Conservation (phyloP, 1,284 basidiomycete genomes). For the Trametes hirsuta region DNA sequence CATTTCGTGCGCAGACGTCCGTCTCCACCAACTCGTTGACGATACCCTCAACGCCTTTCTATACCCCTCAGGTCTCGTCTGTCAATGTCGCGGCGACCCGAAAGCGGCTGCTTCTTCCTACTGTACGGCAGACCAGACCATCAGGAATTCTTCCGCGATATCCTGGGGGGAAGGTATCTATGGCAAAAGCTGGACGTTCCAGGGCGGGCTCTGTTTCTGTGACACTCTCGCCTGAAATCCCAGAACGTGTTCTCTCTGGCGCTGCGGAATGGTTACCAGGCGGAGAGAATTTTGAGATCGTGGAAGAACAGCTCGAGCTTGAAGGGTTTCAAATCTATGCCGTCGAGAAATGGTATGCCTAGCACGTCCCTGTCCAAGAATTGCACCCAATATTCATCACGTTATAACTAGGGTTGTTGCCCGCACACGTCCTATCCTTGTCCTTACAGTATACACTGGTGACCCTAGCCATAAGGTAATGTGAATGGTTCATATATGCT, state of each 20-base stretch:
- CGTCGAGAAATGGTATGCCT: slow-evolving; percentile 75
- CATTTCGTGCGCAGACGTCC: slow-evolving; percentile 14
- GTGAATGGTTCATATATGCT: neutral
- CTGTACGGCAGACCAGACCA: slow-evolving; percentile 26
- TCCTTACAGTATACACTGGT: slow-evolving; percentile 75
- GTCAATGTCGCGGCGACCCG: slow-evolving; percentile 9
- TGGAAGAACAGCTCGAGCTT: slow-evolving; percentile 48
- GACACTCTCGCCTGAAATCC: slow-evolving; percentile 26
- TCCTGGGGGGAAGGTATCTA: slow-evolving; percentile 23
- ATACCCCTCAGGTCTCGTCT: slow-evolving; percentile 24
- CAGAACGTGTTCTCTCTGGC: slow-evolving; percentile 13
- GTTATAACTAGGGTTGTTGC: slow-evolving; percentile 60
- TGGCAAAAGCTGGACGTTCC: slow-evolving; percentile 28
- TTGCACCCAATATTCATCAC: slow-evolving; percentile 11
- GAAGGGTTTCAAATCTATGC: slow-evolving; percentile 78
- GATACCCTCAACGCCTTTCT: slow-evolving; percentile 23
- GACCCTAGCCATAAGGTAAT: slow-evolving; percentile 63
- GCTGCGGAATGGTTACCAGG: slow-evolving; percentile 43
- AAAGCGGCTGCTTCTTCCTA: slow-evolving; percentile 34
- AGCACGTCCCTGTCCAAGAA: slow-evolving; percentile 2
- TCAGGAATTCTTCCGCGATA: slow-evolving; percentile 16
- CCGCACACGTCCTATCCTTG: slow-evolving; percentile 57
- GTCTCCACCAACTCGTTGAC: slow-evolving; percentile 14
- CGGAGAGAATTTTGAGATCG: slow-evolving; percentile 47
- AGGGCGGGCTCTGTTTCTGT: slow-evolving; percentile 32